Base-by-base conservation (phyloP, 371 early-diverging fungal genomes). In the Mortierella sp. region DNA sequence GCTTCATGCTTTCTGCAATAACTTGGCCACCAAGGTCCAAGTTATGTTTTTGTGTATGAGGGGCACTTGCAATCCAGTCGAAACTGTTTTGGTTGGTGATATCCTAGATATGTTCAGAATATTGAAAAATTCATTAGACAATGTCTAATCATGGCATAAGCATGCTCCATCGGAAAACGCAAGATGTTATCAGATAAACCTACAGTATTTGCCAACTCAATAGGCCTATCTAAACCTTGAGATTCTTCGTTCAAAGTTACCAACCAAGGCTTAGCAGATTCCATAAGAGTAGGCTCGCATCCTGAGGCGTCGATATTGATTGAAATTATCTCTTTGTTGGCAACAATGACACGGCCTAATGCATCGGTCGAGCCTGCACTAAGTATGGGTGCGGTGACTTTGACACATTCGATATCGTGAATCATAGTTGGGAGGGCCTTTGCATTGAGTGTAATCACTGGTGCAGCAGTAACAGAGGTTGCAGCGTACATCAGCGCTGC, bases 151-250 rank as follows among this genome's bases (percentile, higher is more conserved):
- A 26, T 53, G 26, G 53, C 19, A 26, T n/a, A n/a, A n/a, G n/a
- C n/a, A 37, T 51, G 55, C 55, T 3, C 19, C 28, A 13, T 12
- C 15, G 55, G 53, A 10, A 55, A 10, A 31, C 15, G 26, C 15
- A 2, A n/a, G 26, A 29, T 31, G 13, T 7, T 26, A 15, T n/a
- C n/a, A 40, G 35, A 59, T 13, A 7, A 8, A 53, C 59, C 23
- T 57, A 57, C 58, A 31, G 17, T n/a, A 59, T 59, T 26, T 40
- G 37, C 60, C 26, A 59, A 15, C 42, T 59, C 42, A 5, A 59
- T 22, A 6, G 42, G 19, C 5, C n/a, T 9, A 2, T 6, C 17
- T 23, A 40, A 37, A 37, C 23, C 59, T 40, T 12, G 60, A 34
- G 60, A 59, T 13, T 42, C 23, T 23, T 40, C 23, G 9, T 26